A percentile compares a stretch with the other conserved stretches of the same genome.
These are phyloP conservation scores for Podosphaera fusca DNA, from an alignment of 2,329 filamentous ascomycete species.

Conservation along the genomic window DNA sequence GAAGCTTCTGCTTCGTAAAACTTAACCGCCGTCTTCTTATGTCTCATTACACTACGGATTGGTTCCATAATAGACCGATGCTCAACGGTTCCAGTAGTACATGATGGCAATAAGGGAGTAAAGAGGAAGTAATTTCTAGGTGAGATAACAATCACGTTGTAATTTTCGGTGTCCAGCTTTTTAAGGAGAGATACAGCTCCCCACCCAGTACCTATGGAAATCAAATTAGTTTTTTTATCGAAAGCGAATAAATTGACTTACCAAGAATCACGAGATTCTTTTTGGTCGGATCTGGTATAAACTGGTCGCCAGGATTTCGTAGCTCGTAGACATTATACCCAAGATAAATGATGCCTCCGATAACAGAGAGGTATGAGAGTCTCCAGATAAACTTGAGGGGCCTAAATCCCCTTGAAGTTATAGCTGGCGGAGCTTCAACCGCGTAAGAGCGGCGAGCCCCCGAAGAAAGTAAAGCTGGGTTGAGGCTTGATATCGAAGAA, in stretches of 20 bases:
- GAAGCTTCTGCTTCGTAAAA: constrained; percentile 97
- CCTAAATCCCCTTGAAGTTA: constrained; percentile 35
- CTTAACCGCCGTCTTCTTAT: constrained; percentile 82
- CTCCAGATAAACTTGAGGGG: constrained; percentile 67
- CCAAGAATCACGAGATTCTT: constrained; percentile 93
- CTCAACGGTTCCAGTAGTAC: constrained; percentile 91
- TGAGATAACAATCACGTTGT: constrained; percentile 94
- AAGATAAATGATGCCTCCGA: constrained; percentile 47
- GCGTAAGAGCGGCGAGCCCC: constrained; percentile 20
- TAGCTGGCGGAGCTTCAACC: constrained; percentile 21
- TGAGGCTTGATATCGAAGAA: constrained; percentile 9
- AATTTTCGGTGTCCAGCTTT: constrained; percentile 96
- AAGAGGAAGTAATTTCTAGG: constrained; percentile 99
- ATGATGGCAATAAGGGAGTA: constrained; percentile 89
- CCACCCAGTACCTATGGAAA: constrained; percentile 57
- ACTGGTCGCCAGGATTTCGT: constrained; percentile 61
- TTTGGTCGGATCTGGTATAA: constrained; percentile 61
- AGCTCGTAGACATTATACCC: constrained; percentile 65
- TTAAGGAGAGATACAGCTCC: constrained; percentile 88
- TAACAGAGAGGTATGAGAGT: constrained; percentile 49
- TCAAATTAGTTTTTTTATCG: neutral
- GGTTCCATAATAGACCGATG: constrained; percentile 99
- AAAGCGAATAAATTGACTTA: constrained; percentile 20
- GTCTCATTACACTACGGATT: constrained; percentile 80
- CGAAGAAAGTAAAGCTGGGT: constrained; percentile 15